A percentile compares a stretch with the other conserved stretches of the same genome.
phyloP scores from a whole-genome alignment of 805 yeast species.

The Zygosaccharomyces bailii region DNA sequence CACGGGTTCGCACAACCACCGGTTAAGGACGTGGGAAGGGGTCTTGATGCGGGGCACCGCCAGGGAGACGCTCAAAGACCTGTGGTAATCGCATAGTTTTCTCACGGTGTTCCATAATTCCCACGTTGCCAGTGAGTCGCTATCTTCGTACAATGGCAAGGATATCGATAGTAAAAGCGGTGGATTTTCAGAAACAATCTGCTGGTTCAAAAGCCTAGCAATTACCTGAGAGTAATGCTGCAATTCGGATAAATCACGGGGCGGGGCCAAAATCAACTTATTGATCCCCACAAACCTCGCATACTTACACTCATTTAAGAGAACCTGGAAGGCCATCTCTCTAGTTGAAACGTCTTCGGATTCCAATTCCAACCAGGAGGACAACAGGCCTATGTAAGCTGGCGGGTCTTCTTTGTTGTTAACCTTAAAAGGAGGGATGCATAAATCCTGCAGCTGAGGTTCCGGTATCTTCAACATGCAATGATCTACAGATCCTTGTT shows the following conservation, averaged over 20 bases:
- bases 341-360: conserved; percentile 47
- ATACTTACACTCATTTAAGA: conserved; percentile 55
- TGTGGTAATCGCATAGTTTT: conserved; percentile 50
- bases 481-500: conserved; percentile 20
- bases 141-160: conserved; percentile 48
- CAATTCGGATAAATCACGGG: conserved; percentile 51
- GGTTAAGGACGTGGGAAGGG: conserved; percentile 47
- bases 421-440: conserved; percentile 30
- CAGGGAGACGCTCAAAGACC: conserved; percentile 62
- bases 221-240: conserved; percentile 48
- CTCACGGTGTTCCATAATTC: conserved; percentile 70
- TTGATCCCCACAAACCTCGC: conserved; percentile 57
- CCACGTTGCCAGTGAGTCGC: conserved; percentile 61
- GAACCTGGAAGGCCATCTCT: conserved; percentile 53
- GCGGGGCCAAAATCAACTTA: conserved; percentile 60
- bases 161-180: conserved; percentile 45
- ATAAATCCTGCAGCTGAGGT: conserved; percentile 35
- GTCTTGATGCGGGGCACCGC: conserved; percentile 64
- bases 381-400: conserved; percentile 51
- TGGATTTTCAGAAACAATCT: conserved; percentile 31
- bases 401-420: conserved; percentile 13
- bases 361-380: conserved; percentile 71
- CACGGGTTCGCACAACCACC: conserved; percentile 72
- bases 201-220: conserved; percentile 26
- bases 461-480: conserved; percentile 25